phyloP scores from a whole-genome alignment of 139 green algal species.

The Haematococcus lacustris region DNA sequence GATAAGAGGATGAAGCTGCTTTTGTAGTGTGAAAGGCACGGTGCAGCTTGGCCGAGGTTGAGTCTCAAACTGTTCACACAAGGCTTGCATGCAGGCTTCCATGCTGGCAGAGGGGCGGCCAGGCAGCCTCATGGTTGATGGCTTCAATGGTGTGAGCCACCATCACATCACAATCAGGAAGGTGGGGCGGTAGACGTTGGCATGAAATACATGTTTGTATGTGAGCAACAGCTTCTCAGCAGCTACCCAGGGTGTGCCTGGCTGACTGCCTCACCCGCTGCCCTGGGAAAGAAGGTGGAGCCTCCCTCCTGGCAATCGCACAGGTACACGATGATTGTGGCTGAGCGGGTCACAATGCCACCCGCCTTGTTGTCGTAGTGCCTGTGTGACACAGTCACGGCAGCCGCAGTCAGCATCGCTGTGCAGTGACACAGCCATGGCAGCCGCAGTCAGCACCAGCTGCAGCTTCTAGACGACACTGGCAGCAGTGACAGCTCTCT shows the following conservation, averaged over 20 bases:
- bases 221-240: not conserved
- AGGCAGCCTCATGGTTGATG: not conserved
- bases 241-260: not conserved
- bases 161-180: not conserved
- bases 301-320: not conserved
- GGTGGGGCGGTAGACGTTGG: not conserved
- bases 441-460: not conserved
- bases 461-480: not conserved
- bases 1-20: too few relatives aligned
- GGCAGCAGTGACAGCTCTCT: not conserved
- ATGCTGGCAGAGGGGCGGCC: not conserved
- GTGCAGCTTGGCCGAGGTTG: too few relatives aligned
- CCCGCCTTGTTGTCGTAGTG: constrained; percentile 70
- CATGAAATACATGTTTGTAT: not conserved
- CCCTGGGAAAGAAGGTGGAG: not conserved
- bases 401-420: not conserved
- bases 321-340: constrained; percentile 58
- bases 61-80: too few relatives aligned
- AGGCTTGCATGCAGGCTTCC: not conserved
- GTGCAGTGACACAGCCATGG: not conserved
- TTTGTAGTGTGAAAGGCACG: too few relatives aligned
- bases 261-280: not conserved
- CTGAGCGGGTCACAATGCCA: constrained; percentile 30
- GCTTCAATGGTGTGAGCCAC: too few relatives aligned
- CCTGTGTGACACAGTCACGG: not conserved